A percentile compares a stretch with the other conserved stretches of the same genome.
phyloP scores from a whole-genome alignment of 805 yeast genomes.

The Zygosaccharomyces bailii region DNA sequence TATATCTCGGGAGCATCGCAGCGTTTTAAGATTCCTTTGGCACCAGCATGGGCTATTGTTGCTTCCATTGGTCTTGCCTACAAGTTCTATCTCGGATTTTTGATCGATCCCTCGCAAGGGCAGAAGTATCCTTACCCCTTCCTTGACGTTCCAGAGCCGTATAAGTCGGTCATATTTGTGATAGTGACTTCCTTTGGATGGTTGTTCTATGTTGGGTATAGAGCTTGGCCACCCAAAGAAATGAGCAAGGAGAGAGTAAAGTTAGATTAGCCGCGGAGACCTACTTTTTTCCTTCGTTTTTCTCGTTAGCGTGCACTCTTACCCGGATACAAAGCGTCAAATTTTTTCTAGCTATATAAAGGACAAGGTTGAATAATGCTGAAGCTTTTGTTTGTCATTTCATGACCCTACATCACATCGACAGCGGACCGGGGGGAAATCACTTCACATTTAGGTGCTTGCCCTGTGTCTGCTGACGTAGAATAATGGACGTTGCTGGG shows the following conservation, averaged over 20 bases:
- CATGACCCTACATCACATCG: constrained; percentile 29
- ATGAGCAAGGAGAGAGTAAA: neutral
- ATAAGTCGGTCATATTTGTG: constrained; percentile 47
- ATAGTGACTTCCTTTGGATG: constrained; percentile 42
- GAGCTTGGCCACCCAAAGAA: constrained; percentile 28
- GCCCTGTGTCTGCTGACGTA: constrained; percentile 23
- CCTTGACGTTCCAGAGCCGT: constrained; percentile 48
- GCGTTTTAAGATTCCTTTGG: constrained; percentile 35
- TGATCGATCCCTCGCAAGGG: constrained; percentile 46
- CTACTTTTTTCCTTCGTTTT: neutral
- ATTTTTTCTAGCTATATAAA: constrained; percentile 1
- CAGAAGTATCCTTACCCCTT: constrained; percentile 67
- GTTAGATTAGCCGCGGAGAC: constrained; percentile 4
- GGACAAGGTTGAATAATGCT: neutral
- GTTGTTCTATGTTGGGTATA: constrained; percentile 30
- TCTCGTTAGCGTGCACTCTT: neutral
- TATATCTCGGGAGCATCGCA: constrained; percentile 46
- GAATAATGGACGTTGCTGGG: constrained; percentile 41
- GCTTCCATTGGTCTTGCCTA: constrained; percentile 44
- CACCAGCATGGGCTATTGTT: constrained; percentile 42
- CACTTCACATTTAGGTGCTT: neutral
- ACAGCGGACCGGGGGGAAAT: constrained; percentile 2
- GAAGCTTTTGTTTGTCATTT: constrained; percentile 4
- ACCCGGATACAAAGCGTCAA: constrained; percentile 4
- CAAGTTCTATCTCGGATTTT: constrained; percentile 48